phyloP scores from a whole-genome alignment of 345 rosid genomes.

The Cochlearia excelsa region DNA sequence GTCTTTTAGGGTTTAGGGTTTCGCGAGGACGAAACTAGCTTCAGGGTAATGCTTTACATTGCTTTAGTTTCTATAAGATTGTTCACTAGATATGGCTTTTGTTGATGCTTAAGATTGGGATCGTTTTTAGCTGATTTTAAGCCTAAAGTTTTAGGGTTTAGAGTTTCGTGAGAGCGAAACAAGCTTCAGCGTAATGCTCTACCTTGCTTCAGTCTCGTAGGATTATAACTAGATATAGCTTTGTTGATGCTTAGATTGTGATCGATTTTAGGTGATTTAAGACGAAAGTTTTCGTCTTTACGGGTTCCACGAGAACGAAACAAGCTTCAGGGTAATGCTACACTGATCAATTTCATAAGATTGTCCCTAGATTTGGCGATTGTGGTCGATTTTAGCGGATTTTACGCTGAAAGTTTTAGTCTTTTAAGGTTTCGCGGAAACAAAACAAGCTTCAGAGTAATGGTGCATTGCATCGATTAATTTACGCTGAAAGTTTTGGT shows the following conservation, averaged over 20 bases:
- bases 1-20: background rate
- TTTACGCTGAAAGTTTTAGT: too few relatives aligned
- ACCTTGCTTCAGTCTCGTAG: background rate
- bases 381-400: too few relatives aligned
- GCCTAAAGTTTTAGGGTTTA: too few relatives aligned
- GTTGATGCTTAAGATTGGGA: background rate
- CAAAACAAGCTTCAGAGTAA: too few relatives aligned
- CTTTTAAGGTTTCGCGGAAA: too few relatives aligned
- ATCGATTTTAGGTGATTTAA: too few relatives aligned
- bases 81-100: background rate
- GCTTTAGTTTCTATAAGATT: background rate
- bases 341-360: too few relatives aligned
- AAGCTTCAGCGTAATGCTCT: slow-evolving; percentile 46
- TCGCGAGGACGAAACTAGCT: slow-evolving; percentile 75
- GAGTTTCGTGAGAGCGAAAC: slow-evolving; percentile 68
- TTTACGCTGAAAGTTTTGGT: slow-evolving; percentile 18
- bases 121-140: too few relatives aligned
- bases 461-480: background rate
- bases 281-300: too few relatives aligned
- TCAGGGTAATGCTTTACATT: slow-evolving; percentile 37
- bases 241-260: background rate
- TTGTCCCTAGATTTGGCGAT: too few relatives aligned
- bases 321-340: slow-evolving; percentile 51
- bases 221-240: background rate
- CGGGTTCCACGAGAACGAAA: slow-evolving; percentile 60